phyloP scores from a whole-genome alignment of 345 rosid genomes.

The Arabis alpina region DNA sequence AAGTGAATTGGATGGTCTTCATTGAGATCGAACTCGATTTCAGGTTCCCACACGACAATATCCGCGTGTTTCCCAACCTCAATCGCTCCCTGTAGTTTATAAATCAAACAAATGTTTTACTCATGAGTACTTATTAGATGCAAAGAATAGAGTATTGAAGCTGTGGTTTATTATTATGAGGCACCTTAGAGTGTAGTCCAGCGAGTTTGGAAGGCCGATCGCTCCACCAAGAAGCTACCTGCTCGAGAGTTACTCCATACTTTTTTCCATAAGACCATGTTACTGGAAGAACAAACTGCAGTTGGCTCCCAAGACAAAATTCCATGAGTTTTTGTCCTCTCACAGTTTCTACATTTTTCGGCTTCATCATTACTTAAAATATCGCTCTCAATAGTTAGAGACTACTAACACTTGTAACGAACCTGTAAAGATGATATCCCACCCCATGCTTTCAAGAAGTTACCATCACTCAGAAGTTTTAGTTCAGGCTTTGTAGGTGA shows the following conservation, averaged over 20 bases:
- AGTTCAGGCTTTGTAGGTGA: constrained; percentile 88
- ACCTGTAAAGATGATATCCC: constrained; percentile 98
- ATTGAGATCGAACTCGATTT: constrained; percentile 63
- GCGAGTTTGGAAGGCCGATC: constrained; percentile 89
- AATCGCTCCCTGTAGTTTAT: constrained; percentile 64
- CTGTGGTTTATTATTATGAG: neutral
- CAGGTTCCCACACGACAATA: constrained; percentile 84
- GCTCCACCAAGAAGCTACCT: constrained; percentile 87
- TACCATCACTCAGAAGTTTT: constrained; percentile 72
- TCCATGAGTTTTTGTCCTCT: constrained; percentile 29
- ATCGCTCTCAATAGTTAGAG: neutral
- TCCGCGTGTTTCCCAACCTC: constrained; percentile 83
- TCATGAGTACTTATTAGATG: constrained; percentile 5
- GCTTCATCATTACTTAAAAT: constrained; percentile 14
- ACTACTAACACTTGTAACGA: constrained; percentile 54
- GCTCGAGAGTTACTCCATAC: constrained; percentile 74
- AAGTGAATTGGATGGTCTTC: constrained; percentile 62
- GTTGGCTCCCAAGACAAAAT: constrained; percentile 43
- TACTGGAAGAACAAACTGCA: constrained; percentile 91
- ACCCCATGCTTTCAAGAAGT: constrained; percentile 97
- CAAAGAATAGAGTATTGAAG: neutral
- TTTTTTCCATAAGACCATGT: constrained; percentile 86
- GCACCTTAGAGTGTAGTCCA: constrained; percentile 69
- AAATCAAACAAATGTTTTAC: constrained; percentile 2
- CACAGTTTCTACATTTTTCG: constrained; percentile 26